Evolutionary conservation across 2,329 filamentous ascomycete genomes (phyloP).

Genomic region (Aspergillus felis): DNA sequence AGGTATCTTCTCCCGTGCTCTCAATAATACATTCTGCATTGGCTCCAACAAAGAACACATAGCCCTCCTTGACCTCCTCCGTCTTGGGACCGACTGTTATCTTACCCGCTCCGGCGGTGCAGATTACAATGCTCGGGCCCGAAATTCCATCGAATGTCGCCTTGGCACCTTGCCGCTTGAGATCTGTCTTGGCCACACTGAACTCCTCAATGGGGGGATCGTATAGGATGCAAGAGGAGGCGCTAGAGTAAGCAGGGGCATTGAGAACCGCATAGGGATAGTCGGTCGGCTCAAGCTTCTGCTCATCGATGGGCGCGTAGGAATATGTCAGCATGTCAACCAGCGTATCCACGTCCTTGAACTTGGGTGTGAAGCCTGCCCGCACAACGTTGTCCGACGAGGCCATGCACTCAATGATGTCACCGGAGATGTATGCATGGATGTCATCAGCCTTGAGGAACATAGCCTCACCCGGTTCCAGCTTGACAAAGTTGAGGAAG

Average conservation of each 20-base stretch:
- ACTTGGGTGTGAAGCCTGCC: slow-evolving; percentile 95
- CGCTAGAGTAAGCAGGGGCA: slow-evolving; percentile 72
- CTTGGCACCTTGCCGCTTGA: slow-evolving; percentile 69
- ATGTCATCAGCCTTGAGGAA: slow-evolving; percentile 97
- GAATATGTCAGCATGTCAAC: slow-evolving; percentile 91
- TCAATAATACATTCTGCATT: slow-evolving; percentile 80
- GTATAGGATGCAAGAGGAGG: slow-evolving; percentile 71
- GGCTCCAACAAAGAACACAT: slow-evolving; percentile 81
- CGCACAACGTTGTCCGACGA: slow-evolving; percentile 98
- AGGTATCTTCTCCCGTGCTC: slow-evolving; percentile 61
- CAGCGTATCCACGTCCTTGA: slow-evolving; percentile 89
- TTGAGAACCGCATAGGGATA: slow-evolving; percentile 86
- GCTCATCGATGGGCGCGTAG: slow-evolving; percentile 88
- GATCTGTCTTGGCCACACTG: slow-evolving; percentile 74
- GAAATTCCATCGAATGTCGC: slow-evolving; percentile 82
- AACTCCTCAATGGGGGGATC: slow-evolving; percentile 98
- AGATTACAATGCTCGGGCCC: slow-evolving; percentile 90
- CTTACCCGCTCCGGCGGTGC: slow-evolving; percentile 75
- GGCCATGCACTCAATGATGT: slow-evolving; percentile 99
- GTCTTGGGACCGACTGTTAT: slow-evolving; percentile 81
- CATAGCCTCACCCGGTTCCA: slow-evolving; percentile 86
- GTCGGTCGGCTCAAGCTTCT: slow-evolving; percentile 83
- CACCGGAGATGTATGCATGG: slow-evolving; percentile 73
- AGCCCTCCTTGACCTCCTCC: slow-evolving; percentile 68
- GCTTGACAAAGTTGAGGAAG: slow-evolving; percentile 91